Base-by-base conservation (phyloP, 2,329 filamentous ascomycete genomes). In the Ustulina deusta region DNA sequence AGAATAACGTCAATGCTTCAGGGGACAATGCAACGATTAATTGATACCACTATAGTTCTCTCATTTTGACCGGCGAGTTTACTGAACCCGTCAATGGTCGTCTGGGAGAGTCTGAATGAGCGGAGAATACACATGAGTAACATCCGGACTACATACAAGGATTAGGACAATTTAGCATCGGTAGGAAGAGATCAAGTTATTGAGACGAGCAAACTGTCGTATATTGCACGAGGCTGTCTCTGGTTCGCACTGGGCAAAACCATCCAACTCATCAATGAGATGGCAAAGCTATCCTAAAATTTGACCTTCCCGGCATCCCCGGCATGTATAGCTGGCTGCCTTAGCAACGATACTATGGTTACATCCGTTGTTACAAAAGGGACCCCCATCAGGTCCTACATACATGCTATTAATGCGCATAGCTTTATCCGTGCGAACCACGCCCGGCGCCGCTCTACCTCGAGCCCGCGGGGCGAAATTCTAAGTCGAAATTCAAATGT, bases 301-400 rank as follows among this genome's bases (percentile, higher is more conserved):
- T 44, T 48, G 20, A 20, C 36, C 11, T 29, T 40, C 15, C 20
- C 25, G 40, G 55, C 54, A 52, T 55, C n/a, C 10, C 44, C 36
- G 20, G 17, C 29, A 22, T 56, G 32, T 42, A 42, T 55, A 34
- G 20, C 17, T 17, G 17, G 9, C 46, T 51, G 5, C 22, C 6
- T 56, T 20, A 38, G 34, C 52, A 55, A 9, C 34, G 7, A 27
- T 55, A 25, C 38, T 51, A 54, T 56, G 27, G 40, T 60, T 68
- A 68, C 32, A 68, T 51, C 9, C 22, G 22, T 52, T 56, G 40
- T 52, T 64, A 68, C 61, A 68, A 64, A 60, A 11, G 55, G 27
- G 38, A 64, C 54, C 59, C 5, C 27, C 60, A 11, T 64, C 11
- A 61, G 61, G 51, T 57, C 61, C 46, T 52, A 44, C 60, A 54